Conservation (phyloP, 2,329 filamentous ascomycete genomes). For the Pochonia chlamydosporia region DNA sequence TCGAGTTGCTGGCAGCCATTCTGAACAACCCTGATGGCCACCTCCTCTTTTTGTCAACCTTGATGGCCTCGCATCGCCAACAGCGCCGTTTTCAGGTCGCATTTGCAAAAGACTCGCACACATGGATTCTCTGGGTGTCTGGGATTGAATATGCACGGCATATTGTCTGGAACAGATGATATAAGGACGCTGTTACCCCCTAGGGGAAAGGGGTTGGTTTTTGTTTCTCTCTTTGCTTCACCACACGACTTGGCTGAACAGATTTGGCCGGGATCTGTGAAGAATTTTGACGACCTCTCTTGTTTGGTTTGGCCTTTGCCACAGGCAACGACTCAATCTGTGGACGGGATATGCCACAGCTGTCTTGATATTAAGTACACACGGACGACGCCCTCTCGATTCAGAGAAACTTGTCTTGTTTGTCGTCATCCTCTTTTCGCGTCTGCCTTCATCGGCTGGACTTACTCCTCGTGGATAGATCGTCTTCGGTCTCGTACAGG, state of each 20-base stretch:
- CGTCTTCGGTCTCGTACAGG: too few species aligned
- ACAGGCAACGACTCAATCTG: too few species aligned
- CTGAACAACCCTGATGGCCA: background rate
- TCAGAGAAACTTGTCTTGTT: background rate
- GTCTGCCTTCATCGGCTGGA: background rate
- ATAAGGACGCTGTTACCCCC: background rate
- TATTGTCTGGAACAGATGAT: background rate
- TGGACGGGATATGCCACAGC: too few species aligned
- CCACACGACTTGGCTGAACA: too few species aligned
- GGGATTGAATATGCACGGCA: background rate
- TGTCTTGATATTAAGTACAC: background rate
- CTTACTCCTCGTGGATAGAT: background rate
- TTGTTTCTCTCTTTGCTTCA: background rate
- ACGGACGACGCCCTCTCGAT: background rate
- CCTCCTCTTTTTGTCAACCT: background rate
- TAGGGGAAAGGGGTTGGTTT: background rate
- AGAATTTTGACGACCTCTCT: too few species aligned
- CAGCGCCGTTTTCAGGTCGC: background rate
- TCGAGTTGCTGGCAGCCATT: background rate
- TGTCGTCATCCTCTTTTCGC: too few species aligned
- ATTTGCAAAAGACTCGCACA: background rate
- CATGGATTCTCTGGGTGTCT: background rate
- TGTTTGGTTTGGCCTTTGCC: too few species aligned
- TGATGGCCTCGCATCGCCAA: background rate
- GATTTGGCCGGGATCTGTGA: too few species aligned